Evolutionary conservation across 345 rosid species (phyloP).

Genomic region (Citrus australasica): DNA sequence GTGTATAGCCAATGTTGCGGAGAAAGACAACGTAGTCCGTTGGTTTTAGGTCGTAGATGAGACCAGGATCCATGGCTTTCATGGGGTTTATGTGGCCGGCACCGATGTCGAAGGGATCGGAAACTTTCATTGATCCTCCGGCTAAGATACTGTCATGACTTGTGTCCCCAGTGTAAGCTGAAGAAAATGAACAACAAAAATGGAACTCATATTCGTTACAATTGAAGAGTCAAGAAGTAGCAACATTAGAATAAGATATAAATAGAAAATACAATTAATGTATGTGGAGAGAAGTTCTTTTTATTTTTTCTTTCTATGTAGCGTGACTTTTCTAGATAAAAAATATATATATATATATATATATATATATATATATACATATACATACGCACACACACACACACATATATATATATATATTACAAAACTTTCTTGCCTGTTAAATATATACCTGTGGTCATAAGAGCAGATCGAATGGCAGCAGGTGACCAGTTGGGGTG

Average conservation of each 20-base stretch:
- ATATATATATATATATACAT: rapidly evolving
- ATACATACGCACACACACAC: too few species aligned
- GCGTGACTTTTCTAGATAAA: too few species aligned
- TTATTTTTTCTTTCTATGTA: too few species aligned
- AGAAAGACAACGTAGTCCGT: slow-evolving; percentile 56
- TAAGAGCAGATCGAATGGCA: slow-evolving; percentile 65
- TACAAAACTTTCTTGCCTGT: too few species aligned
- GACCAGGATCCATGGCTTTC: slow-evolving; percentile 70
- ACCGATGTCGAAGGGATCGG: slow-evolving; percentile 55
- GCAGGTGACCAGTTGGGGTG: slow-evolving; percentile 75
- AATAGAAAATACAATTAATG: too few species aligned
- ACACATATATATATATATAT: too few species aligned
- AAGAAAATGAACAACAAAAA: background rate
- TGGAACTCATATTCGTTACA: background rate
- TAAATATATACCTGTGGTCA: slow-evolving; percentile 35
- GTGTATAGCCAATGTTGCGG: slow-evolving; percentile 56
- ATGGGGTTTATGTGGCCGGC: slow-evolving; percentile 62
- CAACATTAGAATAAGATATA: too few species aligned
- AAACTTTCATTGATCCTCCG: slow-evolving; percentile 34
- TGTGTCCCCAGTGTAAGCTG: slow-evolving; percentile 40
- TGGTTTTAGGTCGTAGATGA: slow-evolving; percentile 49
- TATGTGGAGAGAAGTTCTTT: too few species aligned
- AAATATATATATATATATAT: too few species aligned
- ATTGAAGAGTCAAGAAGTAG: too few species aligned
- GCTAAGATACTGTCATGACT: slow-evolving; percentile 29